Percentiles rank a stretch among this genome's conserved stretches.
Evolutionary conservation across 1,139 yeast genomes (phyloP).

Genomic region (Suhomyces terraborum): DNA sequence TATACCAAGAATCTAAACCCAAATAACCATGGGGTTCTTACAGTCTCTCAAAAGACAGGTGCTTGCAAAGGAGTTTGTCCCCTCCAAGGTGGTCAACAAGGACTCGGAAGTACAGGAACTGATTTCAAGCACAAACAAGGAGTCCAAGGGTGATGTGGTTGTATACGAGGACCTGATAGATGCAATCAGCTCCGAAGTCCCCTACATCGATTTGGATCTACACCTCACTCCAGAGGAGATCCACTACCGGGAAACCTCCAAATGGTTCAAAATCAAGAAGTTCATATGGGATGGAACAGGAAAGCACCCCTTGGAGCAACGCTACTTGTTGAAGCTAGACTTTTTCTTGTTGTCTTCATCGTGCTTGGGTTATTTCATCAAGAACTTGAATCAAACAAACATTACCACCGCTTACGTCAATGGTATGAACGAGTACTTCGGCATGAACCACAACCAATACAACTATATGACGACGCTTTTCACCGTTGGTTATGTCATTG

Average conservation of each 20-base stretch:
- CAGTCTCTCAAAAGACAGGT: slow-evolving; percentile 8
- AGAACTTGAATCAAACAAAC: slow-evolving; percentile 47
- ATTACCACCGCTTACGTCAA: slow-evolving; percentile 58
- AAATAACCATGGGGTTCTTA: slow-evolving; percentile 10
- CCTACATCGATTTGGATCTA: slow-evolving; percentile 34
- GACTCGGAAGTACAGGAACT: slow-evolving; percentile 1
- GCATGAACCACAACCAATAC: slow-evolving; percentile 54
- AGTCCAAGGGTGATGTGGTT: neutral
- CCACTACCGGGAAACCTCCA: slow-evolving; percentile 25
- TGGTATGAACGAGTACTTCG: slow-evolving; percentile 60
- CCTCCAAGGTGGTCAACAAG: neutral
- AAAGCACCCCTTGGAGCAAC: slow-evolving; percentile 38
- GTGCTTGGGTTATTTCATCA: slow-evolving; percentile 28
- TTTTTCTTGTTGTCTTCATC: slow-evolving; percentile 25
- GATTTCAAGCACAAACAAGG: slow-evolving; percentile 7
- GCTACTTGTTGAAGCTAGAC: slow-evolving; percentile 24
- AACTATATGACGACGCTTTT: slow-evolving; percentile 54
- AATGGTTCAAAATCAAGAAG: slow-evolving; percentile 29
- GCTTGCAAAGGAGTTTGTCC: slow-evolving; percentile 9
- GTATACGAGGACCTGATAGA: slow-evolving; percentile 8
- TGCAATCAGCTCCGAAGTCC: slow-evolving; percentile 7
- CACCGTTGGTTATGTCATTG: slow-evolving; percentile 62
- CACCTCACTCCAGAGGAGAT: slow-evolving; percentile 35
- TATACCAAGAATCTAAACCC: neutral
- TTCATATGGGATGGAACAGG: slow-evolving; percentile 54